A percentile compares a stretch with the other conserved stretches of the same genome.
phyloP scores from a whole-genome alignment of 2,329 filamentous ascomycete species.

The Emergomyces africanus region DNA sequence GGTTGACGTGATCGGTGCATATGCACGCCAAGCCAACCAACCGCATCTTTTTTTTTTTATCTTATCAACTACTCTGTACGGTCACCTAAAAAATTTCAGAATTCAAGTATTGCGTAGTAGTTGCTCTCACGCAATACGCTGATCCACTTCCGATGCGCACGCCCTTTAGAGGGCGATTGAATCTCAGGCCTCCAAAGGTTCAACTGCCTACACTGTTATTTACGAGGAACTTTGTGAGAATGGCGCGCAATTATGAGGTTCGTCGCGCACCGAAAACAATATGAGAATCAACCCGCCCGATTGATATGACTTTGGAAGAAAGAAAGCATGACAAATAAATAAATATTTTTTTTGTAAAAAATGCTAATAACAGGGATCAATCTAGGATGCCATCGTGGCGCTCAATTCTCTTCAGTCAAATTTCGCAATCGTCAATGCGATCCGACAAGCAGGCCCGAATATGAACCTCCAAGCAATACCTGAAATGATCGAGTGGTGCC shows the following conservation, averaged over 20 bases:
- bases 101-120: neutral
- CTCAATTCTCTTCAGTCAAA: slow-evolving; percentile 73
- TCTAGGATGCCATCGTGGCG: slow-evolving; percentile 54
- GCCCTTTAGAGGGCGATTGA: neutral
- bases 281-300: neutral
- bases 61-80: neutral
- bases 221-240: slow-evolving; percentile 19
- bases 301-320: neutral
- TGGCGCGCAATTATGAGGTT: slow-evolving; percentile 30
- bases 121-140: neutral
- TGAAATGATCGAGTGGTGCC: slow-evolving; percentile 69
- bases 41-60: neutral
- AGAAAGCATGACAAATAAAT: neutral
- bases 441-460: slow-evolving; percentile 58
- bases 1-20: too few species aligned
- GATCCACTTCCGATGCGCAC: neutral
- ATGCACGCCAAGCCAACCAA: neutral
- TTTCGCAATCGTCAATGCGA: slow-evolving; percentile 60
- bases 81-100: neutral
- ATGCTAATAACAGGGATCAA: neutral
- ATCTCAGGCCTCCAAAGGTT: neutral
- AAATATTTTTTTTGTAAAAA: too few species aligned
- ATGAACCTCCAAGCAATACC: slow-evolving; percentile 67
- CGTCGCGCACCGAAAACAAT: slow-evolving; percentile 5
- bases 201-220: slow-evolving; percentile 16